phyloP scores from a whole-genome alignment of 768 basidiomycete genomes.

The Mycena olivaceomarginata region DNA sequence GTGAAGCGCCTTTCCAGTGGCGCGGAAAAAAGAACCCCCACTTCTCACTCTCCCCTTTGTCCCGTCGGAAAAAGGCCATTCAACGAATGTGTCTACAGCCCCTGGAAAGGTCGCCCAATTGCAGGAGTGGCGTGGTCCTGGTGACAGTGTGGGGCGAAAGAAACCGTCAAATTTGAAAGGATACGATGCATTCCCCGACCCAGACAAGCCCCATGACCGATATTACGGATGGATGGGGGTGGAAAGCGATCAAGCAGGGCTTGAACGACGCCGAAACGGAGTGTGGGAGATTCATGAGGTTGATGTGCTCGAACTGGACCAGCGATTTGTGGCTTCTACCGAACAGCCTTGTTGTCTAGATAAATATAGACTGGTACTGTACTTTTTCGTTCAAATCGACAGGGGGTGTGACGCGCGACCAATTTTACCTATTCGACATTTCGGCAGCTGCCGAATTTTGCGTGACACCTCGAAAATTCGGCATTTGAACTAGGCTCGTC shows the following conservation, averaged over 20 bases:
- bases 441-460: no score
- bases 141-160: conserved; percentile 41
- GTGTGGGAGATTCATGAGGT: background rate
- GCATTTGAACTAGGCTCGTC: no score
- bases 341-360: background rate
- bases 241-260: background rate
- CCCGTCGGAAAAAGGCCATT: conserved; percentile 38
- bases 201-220: conserved; percentile 41
- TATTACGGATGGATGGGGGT: conserved; percentile 51
- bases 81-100: conserved; percentile 35
- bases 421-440: no score
- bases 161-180: conserved; percentile 35
- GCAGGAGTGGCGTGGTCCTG: conserved; percentile 47
- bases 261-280: background rate
- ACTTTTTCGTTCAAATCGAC: background rate
- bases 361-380: conserved; percentile 41
- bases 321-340: conserved; percentile 5
- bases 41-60: conserved; percentile 48
- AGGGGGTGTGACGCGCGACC: no score
- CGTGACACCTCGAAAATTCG: no score
- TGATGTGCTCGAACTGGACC: background rate
- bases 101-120: conserved; percentile 39
- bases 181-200: conserved; percentile 35
- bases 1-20: conserved; percentile 32
- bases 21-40: conserved; percentile 42